Base-by-base conservation (phyloP, 2,329 filamentous ascomycete genomes). In the Elsinoe ampelina region DNA sequence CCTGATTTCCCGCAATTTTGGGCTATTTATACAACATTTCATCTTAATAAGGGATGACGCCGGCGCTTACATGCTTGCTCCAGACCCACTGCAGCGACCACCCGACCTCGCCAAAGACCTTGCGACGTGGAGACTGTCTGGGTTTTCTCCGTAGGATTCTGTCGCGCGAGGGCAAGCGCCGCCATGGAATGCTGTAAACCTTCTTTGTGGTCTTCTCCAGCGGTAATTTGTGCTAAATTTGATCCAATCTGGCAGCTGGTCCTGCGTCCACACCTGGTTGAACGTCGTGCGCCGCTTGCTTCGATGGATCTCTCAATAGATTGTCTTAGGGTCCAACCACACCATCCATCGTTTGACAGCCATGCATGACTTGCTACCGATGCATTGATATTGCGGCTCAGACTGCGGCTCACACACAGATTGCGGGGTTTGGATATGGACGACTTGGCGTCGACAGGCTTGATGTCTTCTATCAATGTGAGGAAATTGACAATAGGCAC, bases 151-250 rank as follows among this genome's bases (percentile, higher is more conserved):
- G 15, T 30, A 22, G 13, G 55, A 55, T 30, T 58, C 36, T 45
- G 26, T 56, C 22, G 3, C 10, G 43, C 11, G 39, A 34, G 30
- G 51, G 22, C 42, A 48, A 51, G 42, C 19, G 41, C 41, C 45
- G 38, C 47, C 26, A 50, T 41, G 45, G 17, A 35, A 30, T 42
- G 42, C 58, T 64, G 10, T 26, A 6, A 26, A 26, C 22, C 22
- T 13, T 30, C 42, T n/a, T 10, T 34, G 15, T 52, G 30, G 22
- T 38, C 48, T 22, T 34, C 17, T 52, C n/a, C 11, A 19, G 48
- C 48, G 35, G 19, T 38, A 52, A 52, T 52, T 52, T 52, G 48
- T 36, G 48, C 48, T 52, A 52, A 52, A 52, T 52, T 38, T 52
- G 48, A 6, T 17, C 45, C 45, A 50, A 50, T 36, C 26, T 50